Percentiles rank a stretch among this genome's conserved stretches.
Evolutionary conservation across 768 basidiomycete genomes (phyloP).

Genomic region (Boletus bicolor): DNA sequence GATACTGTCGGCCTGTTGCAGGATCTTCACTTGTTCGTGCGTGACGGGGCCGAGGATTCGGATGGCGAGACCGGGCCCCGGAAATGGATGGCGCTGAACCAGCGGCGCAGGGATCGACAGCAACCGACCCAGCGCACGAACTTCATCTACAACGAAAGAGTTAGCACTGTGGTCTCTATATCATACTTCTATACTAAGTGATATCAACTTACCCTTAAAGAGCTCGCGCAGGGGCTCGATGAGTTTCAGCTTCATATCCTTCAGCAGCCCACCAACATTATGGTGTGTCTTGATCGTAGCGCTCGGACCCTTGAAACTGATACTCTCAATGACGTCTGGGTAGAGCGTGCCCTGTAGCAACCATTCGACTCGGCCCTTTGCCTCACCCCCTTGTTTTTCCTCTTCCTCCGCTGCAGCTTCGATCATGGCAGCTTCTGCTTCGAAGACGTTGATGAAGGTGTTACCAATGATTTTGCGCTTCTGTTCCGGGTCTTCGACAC

Average conservation of each 20-base stretch:
- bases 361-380: slow-evolving; percentile 95
- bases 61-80: slow-evolving; percentile 96
- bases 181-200: not conserved
- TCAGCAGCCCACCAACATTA: slow-evolving; percentile 94
- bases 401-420: slow-evolving; percentile 80
- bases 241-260: slow-evolving; percentile 97
- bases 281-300: slow-evolving; percentile 99
- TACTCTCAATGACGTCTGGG: slow-evolving; percentile 98
- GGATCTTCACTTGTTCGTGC: slow-evolving; percentile 85
- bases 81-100: slow-evolving; percentile 97
- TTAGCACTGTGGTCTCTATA: not conserved
- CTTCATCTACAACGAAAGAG: slow-evolving; percentile 67
- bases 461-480: slow-evolving; percentile 99
- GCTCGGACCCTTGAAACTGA: slow-evolving; percentile 98
- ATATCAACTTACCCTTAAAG: slow-evolving; percentile 77
- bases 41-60: slow-evolving; percentile 96
- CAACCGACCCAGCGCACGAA: slow-evolving; percentile 86
- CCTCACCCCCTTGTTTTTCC: slow-evolving; percentile 58
- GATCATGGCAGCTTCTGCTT: slow-evolving; percentile 87
- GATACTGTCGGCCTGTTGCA: slow-evolving; percentile 90
- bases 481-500: slow-evolving; percentile 92
- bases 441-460: slow-evolving; percentile 98
- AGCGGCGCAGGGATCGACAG: slow-evolving; percentile 89
- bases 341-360: slow-evolving; percentile 96
- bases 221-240: slow-evolving; percentile 97